Base-by-base conservation (phyloP, 768 basidiomycete genomes). In the Suillus spraguei region DNA sequence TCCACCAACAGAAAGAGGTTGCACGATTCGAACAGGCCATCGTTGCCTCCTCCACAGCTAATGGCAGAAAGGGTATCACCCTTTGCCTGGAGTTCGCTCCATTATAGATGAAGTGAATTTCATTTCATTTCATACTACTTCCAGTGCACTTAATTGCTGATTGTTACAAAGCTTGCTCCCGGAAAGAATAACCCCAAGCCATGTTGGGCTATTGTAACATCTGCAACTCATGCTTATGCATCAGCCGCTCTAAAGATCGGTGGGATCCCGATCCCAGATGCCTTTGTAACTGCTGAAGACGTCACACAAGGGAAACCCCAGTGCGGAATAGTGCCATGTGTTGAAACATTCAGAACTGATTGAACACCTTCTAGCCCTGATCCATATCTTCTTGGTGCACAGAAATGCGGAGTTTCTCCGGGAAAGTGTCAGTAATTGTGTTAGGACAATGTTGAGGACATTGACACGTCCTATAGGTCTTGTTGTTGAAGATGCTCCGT, bases 401-500 rank as follows among this genome's bases (percentile, higher is more conserved):
- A 88, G 72, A 81, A 80, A 64, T 88, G 89, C 67, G 83, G 85
- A 2, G 85, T 89, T 24, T 80, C 85, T 52, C 84, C 89, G 14
- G 76, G 80, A 62, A 84, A 85, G 60, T 93, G 90, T 86, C 61
- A 61, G 83, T 72, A 11, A 36, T 42, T n/a, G 46, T 32, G 44
- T 44, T 44, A 32, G 24, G 56, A 53, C 20, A 63, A 68, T 24
- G 73, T 70, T 76, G 59, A 70, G 73, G 22, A 52, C 46, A n/a
- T 38, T 39, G 44, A 28, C 42, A 38, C 54, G 16, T 41, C 58
- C 60, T 44, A 5, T 60, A 89, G 91, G 90, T 68, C 80, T 97
- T 54, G 96, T 97, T 17, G 84, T 98, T 38, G 95, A 97, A 72
- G 97, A 98, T 77, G 93, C 96, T 3, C 95, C 95, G 1, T 86